A percentile compares a stretch with the other conserved stretches of the same genome.
These are phyloP conservation scores for Neurospora tetrasperma DNA, from an alignment of 495 filamentous ascomycete genomes.

Conservation along the genomic window DNA sequence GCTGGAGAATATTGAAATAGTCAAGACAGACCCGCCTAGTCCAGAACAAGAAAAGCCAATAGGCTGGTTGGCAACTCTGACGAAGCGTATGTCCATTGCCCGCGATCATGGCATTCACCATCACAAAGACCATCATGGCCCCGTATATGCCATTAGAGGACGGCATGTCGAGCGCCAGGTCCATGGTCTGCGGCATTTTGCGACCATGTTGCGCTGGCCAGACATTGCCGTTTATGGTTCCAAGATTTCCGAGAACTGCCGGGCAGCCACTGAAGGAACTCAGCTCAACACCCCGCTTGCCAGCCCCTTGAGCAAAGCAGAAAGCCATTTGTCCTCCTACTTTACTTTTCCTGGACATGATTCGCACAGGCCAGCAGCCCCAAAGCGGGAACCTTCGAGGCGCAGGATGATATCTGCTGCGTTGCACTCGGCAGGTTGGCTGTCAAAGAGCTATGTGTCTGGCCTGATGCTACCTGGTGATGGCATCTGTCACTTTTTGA, in stretches of 20 bases:
- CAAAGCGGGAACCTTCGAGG: constrained; percentile 21
- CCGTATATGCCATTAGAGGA: constrained; percentile 33
- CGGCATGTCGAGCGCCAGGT: constrained; percentile 42
- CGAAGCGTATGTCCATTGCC: constrained; percentile 39
- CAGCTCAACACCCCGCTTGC: constrained; percentile 33
- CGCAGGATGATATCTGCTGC: constrained; percentile 33
- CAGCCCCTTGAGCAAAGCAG: constrained; percentile 20
- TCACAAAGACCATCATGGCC: constrained; percentile 20
- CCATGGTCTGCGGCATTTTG: constrained; percentile 47
- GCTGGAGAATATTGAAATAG: constrained; percentile 58
- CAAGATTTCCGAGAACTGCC: constrained; percentile 32
- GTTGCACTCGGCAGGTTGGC: constrained; percentile 57
- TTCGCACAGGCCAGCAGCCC: constrained; percentile 3
- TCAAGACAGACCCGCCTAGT: constrained; percentile 30
- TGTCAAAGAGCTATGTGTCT: constrained; percentile 67
- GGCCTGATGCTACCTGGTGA: constrained; percentile 74
- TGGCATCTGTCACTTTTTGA: constrained; percentile 61
- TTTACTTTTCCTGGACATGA: constrained; percentile 19
- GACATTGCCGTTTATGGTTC: constrained; percentile 28
- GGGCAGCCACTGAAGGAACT: constrained; percentile 26
- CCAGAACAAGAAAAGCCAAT: constrained; percentile 21
- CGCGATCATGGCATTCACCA: constrained; percentile 27
- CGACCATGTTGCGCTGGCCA: constrained; percentile 46
- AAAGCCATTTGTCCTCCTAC: constrained; percentile 33
- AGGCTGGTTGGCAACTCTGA: constrained; percentile 43